phyloP scores from a whole-genome alignment of 257 asterid genomes.

The Gynochthodes officinalis region DNA sequence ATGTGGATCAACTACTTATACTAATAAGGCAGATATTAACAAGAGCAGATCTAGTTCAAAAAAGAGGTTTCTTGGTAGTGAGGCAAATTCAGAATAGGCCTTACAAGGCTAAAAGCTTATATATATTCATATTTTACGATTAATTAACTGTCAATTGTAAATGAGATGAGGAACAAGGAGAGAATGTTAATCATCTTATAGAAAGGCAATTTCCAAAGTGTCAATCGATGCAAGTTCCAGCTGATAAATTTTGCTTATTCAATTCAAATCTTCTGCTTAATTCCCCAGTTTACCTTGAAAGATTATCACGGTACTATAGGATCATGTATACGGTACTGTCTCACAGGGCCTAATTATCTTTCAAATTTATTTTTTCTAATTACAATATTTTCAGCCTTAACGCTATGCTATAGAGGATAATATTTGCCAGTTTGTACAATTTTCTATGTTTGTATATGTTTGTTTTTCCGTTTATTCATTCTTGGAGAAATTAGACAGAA shows the following conservation, averaged over 20 bases:
- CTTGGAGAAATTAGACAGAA: no score
- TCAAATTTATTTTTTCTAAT: no score
- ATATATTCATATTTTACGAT: background rate
- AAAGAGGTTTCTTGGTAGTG: conserved; percentile 25
- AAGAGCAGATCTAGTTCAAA: conserved; percentile 24
- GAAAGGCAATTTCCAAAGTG: background rate
- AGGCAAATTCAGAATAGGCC: conserved; percentile 26
- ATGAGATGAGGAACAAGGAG: background rate
- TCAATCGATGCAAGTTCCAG: background rate
- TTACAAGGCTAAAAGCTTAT: background rate
- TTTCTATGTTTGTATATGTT: no score
- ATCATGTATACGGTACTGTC: background rate
- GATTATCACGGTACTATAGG: background rate
- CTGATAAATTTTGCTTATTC: background rate
- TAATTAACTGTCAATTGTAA: background rate
- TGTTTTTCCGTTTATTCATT: no score
- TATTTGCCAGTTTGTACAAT: no score
- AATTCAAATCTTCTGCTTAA: background rate
- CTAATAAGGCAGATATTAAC: conserved; percentile 20
- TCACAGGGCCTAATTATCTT: background rate
- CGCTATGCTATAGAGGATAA: no score
- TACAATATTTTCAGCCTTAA: no score
- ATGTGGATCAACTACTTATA: conserved; percentile 43
- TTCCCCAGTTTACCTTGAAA: no score
- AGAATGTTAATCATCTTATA: background rate